Base-by-base conservation (phyloP, 2,329 filamentous ascomycete species). In the Lachnellula hyalina region DNA sequence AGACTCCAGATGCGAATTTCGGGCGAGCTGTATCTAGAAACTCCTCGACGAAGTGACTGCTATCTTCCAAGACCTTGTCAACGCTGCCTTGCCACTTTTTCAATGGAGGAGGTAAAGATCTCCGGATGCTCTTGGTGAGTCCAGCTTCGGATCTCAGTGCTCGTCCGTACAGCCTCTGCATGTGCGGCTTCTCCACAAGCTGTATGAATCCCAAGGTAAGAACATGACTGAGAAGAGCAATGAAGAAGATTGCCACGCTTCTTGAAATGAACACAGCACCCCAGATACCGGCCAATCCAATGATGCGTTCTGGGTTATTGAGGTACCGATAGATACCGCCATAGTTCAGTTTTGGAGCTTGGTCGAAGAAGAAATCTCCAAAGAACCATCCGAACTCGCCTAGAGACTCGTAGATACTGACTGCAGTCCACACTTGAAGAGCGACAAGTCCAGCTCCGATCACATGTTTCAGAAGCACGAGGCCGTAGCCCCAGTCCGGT, bases 371-470 rank as follows among this genome's bases (percentile, higher is more conserved):
- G 77, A 97, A 99, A 70, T 99, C 94, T 17, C 94, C 94, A 68
- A 92, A 97, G 77, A 97, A 97, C 93, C 93, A 99, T 65, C 94
- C 94, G 67, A 97, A 99, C 68, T 99, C 94, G 54, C 94, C 94
- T 0, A 99, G 83, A 2, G 90, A 95, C 49, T 96, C 91, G 71
- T 97, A 96, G 63, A 97, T 92, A 71, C 91, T 96, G 61, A 89
- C 78, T 1, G 90, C 87, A 1, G 92, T 96, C 94, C 94, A 99
- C 17, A 95, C 73, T 67, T 99, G 94, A 49, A 99, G 79, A 11
- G 87, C 85, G 56, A 97, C 84, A 60, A 97, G 77, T 51, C 88
- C 83, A 49, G 81, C 77, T 44, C 94, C 94, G 35, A 97, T 69
- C 25, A 96, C 89, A 67, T 97, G 94, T 68, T 91, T 87, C 56